Evolutionary conservation across 2,329 filamentous ascomycete genomes (phyloP).

Genomic region (Aurifilum marmelostoma): DNA sequence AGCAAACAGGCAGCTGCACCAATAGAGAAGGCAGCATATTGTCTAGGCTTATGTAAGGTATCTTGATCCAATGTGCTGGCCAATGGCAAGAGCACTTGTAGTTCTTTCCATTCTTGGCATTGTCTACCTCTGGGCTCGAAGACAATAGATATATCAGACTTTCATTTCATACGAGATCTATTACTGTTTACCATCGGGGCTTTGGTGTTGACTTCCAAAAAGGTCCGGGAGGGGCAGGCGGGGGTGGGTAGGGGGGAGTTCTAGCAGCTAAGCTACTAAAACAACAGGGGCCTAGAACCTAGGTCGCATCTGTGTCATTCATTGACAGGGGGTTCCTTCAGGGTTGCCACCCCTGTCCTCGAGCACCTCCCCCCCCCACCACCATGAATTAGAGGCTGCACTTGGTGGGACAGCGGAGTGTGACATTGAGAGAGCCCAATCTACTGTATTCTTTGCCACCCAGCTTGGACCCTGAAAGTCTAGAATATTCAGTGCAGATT

Average conservation of each 20-base stretch:
- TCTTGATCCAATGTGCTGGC: background rate
- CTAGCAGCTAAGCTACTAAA: background rate
- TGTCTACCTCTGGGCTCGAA: background rate
- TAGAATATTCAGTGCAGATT: background rate
- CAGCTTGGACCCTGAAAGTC: conserved; percentile 5
- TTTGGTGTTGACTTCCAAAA: background rate
- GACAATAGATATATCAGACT: background rate
- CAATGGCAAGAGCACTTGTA: background rate
- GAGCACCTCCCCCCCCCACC: background rate
- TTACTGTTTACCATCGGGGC: background rate
- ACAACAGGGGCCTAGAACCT: background rate
- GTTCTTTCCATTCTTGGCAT: background rate
- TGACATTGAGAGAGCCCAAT: background rate
- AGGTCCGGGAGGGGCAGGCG: background rate
- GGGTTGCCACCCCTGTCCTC: background rate
- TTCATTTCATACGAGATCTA: background rate
- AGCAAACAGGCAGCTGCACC: conserved; percentile 7
- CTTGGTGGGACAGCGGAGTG: background rate
- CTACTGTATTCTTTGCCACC: background rate
- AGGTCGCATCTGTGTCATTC: background rate
- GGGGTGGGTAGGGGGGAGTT: conserved; percentile 12
- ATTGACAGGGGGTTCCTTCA: background rate
- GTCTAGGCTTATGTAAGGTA: background rate
- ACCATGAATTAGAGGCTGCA: background rate
- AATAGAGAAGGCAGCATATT: background rate